Base-by-base conservation (phyloP, 352 stramenopile genomes). In the Globisporangium mamillatum region DNA sequence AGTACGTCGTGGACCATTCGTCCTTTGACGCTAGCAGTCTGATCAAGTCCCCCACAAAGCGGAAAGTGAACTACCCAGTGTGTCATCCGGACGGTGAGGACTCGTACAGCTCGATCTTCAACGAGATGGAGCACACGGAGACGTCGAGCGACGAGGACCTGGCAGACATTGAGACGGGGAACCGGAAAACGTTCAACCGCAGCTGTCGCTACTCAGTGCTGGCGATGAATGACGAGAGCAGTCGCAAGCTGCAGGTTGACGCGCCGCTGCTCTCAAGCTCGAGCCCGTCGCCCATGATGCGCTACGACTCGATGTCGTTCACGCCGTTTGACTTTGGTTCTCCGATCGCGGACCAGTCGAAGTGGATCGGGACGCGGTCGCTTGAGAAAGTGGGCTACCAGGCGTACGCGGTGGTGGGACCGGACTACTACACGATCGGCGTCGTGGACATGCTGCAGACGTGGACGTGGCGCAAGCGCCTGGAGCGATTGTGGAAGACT, bases 391-490 rank as follows among this genome's bases (percentile, higher is more conserved):
- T 64, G 8, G 88, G 86, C 0, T 93, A 91, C 55, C 81, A 90
- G 52, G 86, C 85, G 20, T 88, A 70, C 36, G 83, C 86, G 38
- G 87, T 97, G 0, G 76, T 95, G 56, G 89, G 88, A 0, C 89
- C 90, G 0, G 87, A 95, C 63, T 92, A 90, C 59, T 97, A 97
- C 67, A 96, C 91, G 32, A 72, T 97, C 41, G 90, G 90, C 41
- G 74, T 97, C 27, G 88, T 97, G n/a, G 90, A 97, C 68, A 96
- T 97, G 70, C 74, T 97, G 29, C 90, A 97, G 70, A 93, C 86
- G 27, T 97, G 88, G 88, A 97, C 89, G 41, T 92, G 79, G 75
- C 48, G 75, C 12, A 97, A 97, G 69, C 80, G 83, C 0, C 58
- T 95, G 20, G 90, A 97, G 68, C 80, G 88, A 53, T 66, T 93